Evolutionary conservation across 768 basidiomycete genomes (phyloP), one percentile per base, ranked within the genome.

Genomic region (Omphalotus guepiniiformis): DNA sequence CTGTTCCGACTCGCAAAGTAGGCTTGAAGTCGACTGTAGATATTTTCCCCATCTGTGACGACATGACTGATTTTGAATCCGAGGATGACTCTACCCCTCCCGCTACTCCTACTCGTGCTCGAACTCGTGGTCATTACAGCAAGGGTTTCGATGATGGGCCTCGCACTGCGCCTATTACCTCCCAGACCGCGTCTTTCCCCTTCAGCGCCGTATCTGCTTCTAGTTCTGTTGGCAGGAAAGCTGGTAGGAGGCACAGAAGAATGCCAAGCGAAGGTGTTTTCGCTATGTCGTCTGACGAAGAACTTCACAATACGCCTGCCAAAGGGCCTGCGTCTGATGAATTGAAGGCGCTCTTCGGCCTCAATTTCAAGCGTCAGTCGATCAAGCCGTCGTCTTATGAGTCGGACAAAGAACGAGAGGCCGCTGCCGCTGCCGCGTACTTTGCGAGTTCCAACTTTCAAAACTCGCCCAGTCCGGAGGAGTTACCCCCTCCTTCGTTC

Each of bases 401-500:
- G 49, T 57, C 53, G 39, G 56, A 62, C 40, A 56, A 60, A 29
- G 65, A 68, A 53, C 58, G 54, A 7, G 63, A 72, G 53, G 66
- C 65, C 3, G 57, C 53, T 39, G 65, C 63, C 48, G 52, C 54
- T 22, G 48, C 41, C 28, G 75, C 75, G 6, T 87, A 79, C 60
- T 90, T 86, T 63, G 87, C 88, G 55, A 88, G 85, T 58, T 88
- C 86, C 26, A 71, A 75, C 58, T 90, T 88, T 79, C 88, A 89
- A 74, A 90, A 88, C 71, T 88, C 85, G 49, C 88, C 88, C 13
- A 88, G 83, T 57, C 88, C 88, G 43, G 88, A 89, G 51, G 86
- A 86, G 59, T 67, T 90, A 39, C 88, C 88, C 38, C 77, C 80
- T 51, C 85, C 85, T 47, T 68, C 74, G 53, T 82, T 85, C 59